phyloP scores from a whole-genome alignment of 257 asterid species.

The Petunia axillaris region DNA sequence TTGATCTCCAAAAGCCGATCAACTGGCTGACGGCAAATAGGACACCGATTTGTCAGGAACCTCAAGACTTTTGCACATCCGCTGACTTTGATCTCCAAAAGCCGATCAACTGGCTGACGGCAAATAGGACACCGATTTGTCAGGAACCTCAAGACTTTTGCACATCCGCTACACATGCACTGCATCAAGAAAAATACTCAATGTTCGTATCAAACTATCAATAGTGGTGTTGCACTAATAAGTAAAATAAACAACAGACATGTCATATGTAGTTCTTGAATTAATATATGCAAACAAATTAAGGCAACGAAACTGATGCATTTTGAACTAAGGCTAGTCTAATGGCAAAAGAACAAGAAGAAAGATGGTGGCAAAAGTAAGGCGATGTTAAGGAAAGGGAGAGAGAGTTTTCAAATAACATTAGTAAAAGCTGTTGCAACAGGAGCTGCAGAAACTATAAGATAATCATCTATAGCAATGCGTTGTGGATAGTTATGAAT shows the following conservation, averaged over 20 bases:
- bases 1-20: constrained; percentile 96
- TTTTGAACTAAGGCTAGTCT: too few relatives aligned
- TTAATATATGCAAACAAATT: too few relatives aligned
- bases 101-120: constrained; percentile 98
- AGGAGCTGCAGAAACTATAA: not conserved
- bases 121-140: constrained; percentile 96
- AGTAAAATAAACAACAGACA: not conserved
- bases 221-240: too few relatives aligned
- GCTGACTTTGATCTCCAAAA: constrained; percentile 87
- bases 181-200: constrained; percentile 44
- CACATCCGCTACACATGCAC: constrained; percentile 99
- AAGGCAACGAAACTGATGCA: too few relatives aligned
- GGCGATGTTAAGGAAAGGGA: too few relatives aligned
- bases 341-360: too few relatives aligned
- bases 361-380: too few relatives aligned
- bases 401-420: too few relatives aligned
- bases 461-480: not conserved
- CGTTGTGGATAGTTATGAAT: not conserved
- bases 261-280: too few relatives aligned
- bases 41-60: constrained; percentile 94
- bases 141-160: constrained; percentile 89
- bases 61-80: constrained; percentile 72
- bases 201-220: not conserved
- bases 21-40: constrained; percentile 97
- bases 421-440: too few relatives aligned